Percentiles rank a stretch among this genome's conserved stretches.
Conservation (phyloP, 805 yeast genomes). For the Metschnikowia proteae region DNA sequence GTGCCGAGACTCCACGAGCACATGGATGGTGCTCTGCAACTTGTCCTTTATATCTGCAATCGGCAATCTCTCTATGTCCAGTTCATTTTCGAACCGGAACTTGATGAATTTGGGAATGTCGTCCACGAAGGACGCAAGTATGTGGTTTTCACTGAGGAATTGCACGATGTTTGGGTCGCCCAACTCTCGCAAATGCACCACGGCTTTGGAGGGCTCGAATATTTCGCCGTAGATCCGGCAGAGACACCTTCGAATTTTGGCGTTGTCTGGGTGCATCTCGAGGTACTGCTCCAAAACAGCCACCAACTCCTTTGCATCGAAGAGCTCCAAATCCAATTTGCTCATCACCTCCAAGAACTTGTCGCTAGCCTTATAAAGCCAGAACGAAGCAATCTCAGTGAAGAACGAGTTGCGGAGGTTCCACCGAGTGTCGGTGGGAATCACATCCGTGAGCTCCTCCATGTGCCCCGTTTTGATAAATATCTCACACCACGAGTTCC, state of each 20-base stretch:
- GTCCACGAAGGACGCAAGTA: constrained; percentile 48
- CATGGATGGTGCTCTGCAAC: constrained; percentile 44
- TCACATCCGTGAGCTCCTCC: constrained; percentile 42
- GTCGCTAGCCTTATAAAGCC: constrained; percentile 27
- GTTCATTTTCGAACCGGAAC: constrained; percentile 33
- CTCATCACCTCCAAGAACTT: constrained; percentile 42
- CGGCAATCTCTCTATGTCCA: constrained; percentile 39
- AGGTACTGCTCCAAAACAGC: constrained; percentile 45
- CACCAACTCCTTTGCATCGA: constrained; percentile 44
- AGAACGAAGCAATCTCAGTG: constrained; percentile 46
- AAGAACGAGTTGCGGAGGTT: constrained; percentile 28
- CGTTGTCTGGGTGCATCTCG: constrained; percentile 20
- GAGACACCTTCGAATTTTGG: constrained; percentile 39
- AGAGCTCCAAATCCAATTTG: constrained; percentile 58
- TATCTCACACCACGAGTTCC: constrained; percentile 62
- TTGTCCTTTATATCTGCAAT: constrained; percentile 37
- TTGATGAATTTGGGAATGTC: constrained; percentile 51
- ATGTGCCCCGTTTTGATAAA: constrained; percentile 49
- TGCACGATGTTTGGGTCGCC: constrained; percentile 53
- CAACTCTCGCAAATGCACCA: constrained; percentile 55
- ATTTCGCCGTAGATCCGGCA: constrained; percentile 54
- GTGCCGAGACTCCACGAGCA: constrained; percentile 61
- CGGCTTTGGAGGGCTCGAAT: constrained; percentile 59
- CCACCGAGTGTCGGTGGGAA: constrained; percentile 51
- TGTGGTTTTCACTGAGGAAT: constrained; percentile 59